Evolutionary conservation across 2,329 filamentous ascomycete genomes (phyloP).

Genomic region (Talaromyces islandicus): DNA sequence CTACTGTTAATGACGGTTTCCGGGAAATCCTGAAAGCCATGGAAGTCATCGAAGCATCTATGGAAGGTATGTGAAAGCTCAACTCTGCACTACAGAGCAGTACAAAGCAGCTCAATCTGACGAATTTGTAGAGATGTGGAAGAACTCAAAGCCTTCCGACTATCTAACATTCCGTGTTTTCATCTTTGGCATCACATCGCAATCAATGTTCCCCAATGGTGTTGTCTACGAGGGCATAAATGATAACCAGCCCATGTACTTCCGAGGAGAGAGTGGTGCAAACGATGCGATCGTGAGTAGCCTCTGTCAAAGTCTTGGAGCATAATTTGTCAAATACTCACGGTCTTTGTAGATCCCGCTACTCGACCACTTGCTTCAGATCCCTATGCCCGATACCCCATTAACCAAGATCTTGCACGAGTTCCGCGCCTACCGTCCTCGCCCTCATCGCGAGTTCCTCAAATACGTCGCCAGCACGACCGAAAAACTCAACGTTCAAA

Average conservation of each 20-base stretch:
- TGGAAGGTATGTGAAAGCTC: conserved; percentile 56
- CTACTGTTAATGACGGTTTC: conserved; percentile 60
- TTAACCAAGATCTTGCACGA: conserved; percentile 82
- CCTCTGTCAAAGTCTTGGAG: no score
- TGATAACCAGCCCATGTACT: conserved; percentile 63
- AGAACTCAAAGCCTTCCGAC: conserved; percentile 71
- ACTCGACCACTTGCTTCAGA: conserved; percentile 78
- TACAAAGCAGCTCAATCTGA: background rate
- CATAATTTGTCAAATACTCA: background rate
- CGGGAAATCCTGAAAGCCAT: conserved; percentile 57
- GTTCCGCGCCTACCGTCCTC: conserved; percentile 83
- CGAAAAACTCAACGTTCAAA: conserved; percentile 39
- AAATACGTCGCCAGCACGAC: conserved; percentile 58
- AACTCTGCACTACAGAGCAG: background rate
- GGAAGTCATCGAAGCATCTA: conserved; percentile 66
- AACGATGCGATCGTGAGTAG: conserved; percentile 76
- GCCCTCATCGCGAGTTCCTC: conserved; percentile 82
- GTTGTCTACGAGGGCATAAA: conserved; percentile 84
- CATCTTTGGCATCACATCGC: conserved; percentile 91
- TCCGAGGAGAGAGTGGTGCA: conserved; percentile 87
- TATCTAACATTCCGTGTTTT: conserved; percentile 93
- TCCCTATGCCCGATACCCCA: conserved; percentile 82
- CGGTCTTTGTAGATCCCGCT: conserved; percentile 59
- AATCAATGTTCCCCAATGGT: conserved; percentile 89
- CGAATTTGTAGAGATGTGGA: conserved; percentile 66